Conservation (phyloP, 1,284 basidiomycete species). For the Ganoderma meredithae region DNA sequence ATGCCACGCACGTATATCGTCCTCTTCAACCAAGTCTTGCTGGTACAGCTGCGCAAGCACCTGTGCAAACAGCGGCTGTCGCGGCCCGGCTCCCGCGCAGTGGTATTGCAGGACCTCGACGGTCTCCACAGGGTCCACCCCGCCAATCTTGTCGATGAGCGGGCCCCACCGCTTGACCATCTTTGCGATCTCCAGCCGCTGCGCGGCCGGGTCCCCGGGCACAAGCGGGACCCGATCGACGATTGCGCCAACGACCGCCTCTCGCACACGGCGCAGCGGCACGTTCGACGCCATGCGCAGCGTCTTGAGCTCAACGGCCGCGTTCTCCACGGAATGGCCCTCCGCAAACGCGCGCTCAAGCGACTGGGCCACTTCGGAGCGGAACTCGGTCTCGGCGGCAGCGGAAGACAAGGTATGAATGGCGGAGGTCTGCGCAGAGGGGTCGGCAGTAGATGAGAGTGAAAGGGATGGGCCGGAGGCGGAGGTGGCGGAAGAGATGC, state of each 20-base stretch:
- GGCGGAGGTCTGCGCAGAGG: conserved; percentile 37
- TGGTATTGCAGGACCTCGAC: conserved; percentile 73
- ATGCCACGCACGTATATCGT: conserved; percentile 80
- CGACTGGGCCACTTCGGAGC: conserved; percentile 78
- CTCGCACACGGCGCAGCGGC: conserved; percentile 76
- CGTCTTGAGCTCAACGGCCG: conserved; percentile 92
- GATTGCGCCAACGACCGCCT: conserved; percentile 78
- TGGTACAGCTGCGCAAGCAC: conserved; percentile 80
- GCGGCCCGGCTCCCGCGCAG: conserved; percentile 63
- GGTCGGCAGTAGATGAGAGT: conserved; percentile 50
- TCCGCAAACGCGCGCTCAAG: conserved; percentile 92
- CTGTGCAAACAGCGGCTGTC: conserved; percentile 74
- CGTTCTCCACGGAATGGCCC: conserved; percentile 90
- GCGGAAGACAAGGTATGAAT: conserved; percentile 42
- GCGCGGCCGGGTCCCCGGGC: conserved; percentile 56
- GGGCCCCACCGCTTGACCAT: conserved; percentile 75
- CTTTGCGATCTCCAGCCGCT: conserved; percentile 66
- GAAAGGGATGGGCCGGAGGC: conserved; percentile 44
- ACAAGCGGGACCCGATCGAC: conserved; percentile 71
- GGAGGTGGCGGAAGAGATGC: conserved; percentile 50
- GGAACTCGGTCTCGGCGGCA: conserved; percentile 76
- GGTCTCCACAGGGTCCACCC: conserved; percentile 78
- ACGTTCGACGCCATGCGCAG: conserved; percentile 95
- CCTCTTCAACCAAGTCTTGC: conserved; percentile 79
- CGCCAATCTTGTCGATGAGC: conserved; percentile 74